These are phyloP conservation scores for Fagus crenata DNA, from an alignment of 306 rosid genomes.

Conservation along the genomic window DNA sequence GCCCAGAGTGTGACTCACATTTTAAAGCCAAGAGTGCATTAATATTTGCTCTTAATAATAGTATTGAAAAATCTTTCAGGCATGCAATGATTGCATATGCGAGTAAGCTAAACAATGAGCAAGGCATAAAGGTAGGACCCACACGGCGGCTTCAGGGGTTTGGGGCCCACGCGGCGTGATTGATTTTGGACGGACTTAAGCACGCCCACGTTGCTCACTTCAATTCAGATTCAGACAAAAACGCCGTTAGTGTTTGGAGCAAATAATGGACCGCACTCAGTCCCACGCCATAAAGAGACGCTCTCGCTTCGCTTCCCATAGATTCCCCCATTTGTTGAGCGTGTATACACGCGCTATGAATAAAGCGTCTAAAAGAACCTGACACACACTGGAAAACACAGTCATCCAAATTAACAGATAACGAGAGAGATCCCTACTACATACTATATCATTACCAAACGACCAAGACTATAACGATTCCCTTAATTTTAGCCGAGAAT, in stretches of 20 bases:
- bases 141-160: not conserved
- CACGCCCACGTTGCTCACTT: constrained; percentile 20
- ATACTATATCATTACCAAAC: not conserved
- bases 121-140: not conserved
- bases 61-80: not conserved
- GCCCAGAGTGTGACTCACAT: no score
- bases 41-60: not conserved
- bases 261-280: constrained; percentile 1
- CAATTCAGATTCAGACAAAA: not conserved
- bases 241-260: not conserved
- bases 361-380: not conserved
- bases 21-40: no score
- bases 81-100: not conserved
- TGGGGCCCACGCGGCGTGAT: constrained; percentile 21
- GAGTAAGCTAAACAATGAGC: not conserved
- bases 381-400: constrained; percentile 30
- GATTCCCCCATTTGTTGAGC: not conserved
- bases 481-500: not conserved
- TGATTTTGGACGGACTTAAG: constrained; percentile 33
- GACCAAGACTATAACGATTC: constrained; percentile 22
- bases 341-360: not conserved
- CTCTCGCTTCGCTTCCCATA: not conserved
- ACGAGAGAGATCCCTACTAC: constrained; percentile 14
- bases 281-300: not conserved
- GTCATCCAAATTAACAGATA: constrained; percentile 21